phyloP scores from a whole-genome alignment of 1,284 basidiomycete genomes.

The Moniliophthora roreri region DNA sequence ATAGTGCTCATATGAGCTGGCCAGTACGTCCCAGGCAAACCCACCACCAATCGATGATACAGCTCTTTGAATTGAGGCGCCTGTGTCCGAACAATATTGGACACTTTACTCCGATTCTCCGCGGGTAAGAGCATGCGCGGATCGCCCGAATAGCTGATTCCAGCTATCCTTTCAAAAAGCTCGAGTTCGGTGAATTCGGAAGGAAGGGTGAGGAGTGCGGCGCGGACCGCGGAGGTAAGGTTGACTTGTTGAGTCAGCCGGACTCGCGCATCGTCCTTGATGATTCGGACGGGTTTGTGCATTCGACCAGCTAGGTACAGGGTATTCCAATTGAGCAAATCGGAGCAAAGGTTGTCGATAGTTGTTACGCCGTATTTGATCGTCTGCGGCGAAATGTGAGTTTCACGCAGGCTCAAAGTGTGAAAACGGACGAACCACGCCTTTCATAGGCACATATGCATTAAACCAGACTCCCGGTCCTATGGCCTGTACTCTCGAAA shows the following conservation, averaged over 20 bases:
- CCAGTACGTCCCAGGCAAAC: constrained; percentile 78
- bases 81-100: constrained; percentile 88
- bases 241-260: constrained; percentile 92
- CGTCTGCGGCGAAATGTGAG: constrained; percentile 45
- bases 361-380: constrained; percentile 99
- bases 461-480: constrained; percentile 97
- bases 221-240: constrained; percentile 84
- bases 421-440: constrained; percentile 61
- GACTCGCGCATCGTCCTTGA: constrained; percentile 88
- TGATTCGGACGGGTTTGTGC: constrained; percentile 94
- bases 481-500: constrained; percentile 75
- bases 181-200: constrained; percentile 75
- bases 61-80: constrained; percentile 83
- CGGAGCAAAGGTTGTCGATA: constrained; percentile 84
- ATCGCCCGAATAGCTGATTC: constrained; percentile 88
- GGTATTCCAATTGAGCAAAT: constrained; percentile 91
- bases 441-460: constrained; percentile 81
- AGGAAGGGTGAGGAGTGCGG: constrained; percentile 76
- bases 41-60: constrained; percentile 80
- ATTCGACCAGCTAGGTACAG: constrained; percentile 95
- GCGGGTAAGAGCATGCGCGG: constrained; percentile 92
- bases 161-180: constrained; percentile 85
- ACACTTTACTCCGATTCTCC: constrained; percentile 94
- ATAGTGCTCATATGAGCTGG: constrained; percentile 45
- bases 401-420: constrained; percentile 12